These are phyloP conservation scores for Saccharum officinarum DNA, from an alignment of 176 grass and related monocot species.

Conservation along the genomic window DNA sequence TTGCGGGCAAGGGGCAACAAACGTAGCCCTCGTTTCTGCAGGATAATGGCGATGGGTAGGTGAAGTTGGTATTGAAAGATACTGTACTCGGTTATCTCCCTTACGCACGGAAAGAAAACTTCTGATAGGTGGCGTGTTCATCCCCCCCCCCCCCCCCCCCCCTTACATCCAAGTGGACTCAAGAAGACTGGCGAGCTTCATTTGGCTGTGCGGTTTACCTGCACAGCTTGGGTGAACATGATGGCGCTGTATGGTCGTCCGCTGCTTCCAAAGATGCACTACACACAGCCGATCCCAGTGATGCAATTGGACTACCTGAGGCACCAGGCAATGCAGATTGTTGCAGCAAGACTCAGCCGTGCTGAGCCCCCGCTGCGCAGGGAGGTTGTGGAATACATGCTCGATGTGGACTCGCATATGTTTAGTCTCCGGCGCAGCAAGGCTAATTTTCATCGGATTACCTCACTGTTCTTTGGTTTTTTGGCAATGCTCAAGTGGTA, in stretches of 20 bases:
- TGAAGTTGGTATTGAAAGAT: not conserved
- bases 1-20: not conserved
- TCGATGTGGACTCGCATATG: slow-evolving; percentile 96
- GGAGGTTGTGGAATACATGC: slow-evolving; percentile 93
- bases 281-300: slow-evolving; percentile 80
- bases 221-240: slow-evolving; percentile 96
- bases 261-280: slow-evolving; percentile 92
- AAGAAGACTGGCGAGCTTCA: slow-evolving; percentile 95
- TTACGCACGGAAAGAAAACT: no score
- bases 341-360: slow-evolving; percentile 68
- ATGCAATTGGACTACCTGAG: slow-evolving; percentile 70
- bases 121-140: no score
- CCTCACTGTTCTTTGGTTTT: slow-evolving; percentile 62
- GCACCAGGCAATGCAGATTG: slow-evolving; percentile 78
- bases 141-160: no score
- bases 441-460: slow-evolving; percentile 94
- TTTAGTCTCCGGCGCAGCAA: slow-evolving; percentile 92
- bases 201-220: slow-evolving; percentile 86
- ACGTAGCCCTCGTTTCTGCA: not conserved
- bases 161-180: slow-evolving; percentile 70
- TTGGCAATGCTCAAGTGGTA: slow-evolving; percentile 62
- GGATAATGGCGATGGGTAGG: not conserved
- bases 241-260: slow-evolving; percentile 73
- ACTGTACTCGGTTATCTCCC: not conserved
- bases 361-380: slow-evolving; percentile 76